A percentile compares a stretch with the other conserved stretches of the same genome.
Conservation (phyloP, 2,329 filamentous ascomycete species). For the Ceratocystis colombiana region DNA sequence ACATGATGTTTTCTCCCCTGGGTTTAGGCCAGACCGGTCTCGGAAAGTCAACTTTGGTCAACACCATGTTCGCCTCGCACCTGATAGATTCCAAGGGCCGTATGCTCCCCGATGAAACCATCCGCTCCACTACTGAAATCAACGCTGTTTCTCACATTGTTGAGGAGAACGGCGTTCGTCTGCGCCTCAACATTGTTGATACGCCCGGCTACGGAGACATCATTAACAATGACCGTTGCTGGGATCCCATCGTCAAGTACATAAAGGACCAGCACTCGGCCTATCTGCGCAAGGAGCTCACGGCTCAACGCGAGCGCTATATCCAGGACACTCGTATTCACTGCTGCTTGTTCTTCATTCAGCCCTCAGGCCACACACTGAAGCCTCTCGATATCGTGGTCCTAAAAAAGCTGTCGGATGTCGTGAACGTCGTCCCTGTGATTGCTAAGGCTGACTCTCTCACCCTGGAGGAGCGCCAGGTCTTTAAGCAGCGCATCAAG, state of each 20-base stretch:
- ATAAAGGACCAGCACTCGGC: slow-evolving; percentile 99
- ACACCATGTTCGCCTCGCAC: slow-evolving; percentile 99
- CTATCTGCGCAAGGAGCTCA: slow-evolving; percentile 98
- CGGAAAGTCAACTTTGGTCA: slow-evolving; percentile 97
- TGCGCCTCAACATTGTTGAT: slow-evolving; percentile 97
- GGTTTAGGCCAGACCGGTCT: slow-evolving; percentile 84
- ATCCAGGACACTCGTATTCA: slow-evolving; percentile 99
- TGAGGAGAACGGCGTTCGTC: slow-evolving; percentile 96
- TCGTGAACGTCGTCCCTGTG: slow-evolving; percentile 97
- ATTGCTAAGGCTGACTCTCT: slow-evolving; percentile 97
- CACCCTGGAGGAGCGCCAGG: slow-evolving; percentile 86
- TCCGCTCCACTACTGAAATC: slow-evolving; percentile 94
- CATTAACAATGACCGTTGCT: slow-evolving; percentile 99
- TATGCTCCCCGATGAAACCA: slow-evolving; percentile 80
- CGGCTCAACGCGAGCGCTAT: slow-evolving; percentile 95
- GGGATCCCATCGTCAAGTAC: slow-evolving; percentile 99
- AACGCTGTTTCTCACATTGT: slow-evolving; percentile 97
- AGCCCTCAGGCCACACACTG: slow-evolving; percentile 92
- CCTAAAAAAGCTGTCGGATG: slow-evolving; percentile 97
- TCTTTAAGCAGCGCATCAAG: slow-evolving; percentile 99
- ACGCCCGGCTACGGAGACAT: slow-evolving; percentile 96
- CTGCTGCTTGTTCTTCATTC: slow-evolving; percentile 99
- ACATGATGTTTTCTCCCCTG: slow-evolving; percentile 13
- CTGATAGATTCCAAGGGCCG: slow-evolving; percentile 98
- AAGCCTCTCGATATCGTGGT: slow-evolving; percentile 99